Percentiles rank a stretch among this genome's conserved stretches.
phyloP scores from a whole-genome alignment of 768 basidiomycete genomes.

The Termitomyces eurrhizus region DNA sequence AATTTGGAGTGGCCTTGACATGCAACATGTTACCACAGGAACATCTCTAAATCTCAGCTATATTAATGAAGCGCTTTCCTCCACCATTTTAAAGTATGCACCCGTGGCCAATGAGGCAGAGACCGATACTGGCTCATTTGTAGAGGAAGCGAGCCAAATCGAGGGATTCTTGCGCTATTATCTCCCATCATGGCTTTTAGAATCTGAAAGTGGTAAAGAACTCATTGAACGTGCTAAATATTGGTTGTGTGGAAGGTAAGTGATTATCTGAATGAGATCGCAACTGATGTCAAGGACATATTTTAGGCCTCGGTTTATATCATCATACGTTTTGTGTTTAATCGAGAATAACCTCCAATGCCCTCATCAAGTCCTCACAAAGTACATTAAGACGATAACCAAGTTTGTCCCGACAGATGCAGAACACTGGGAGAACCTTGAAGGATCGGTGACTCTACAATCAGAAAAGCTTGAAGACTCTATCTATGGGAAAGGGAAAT shows the following conservation, averaged over 20 bases:
- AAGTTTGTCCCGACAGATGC: too few relatives aligned
- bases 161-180: neutral
- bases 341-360: too few relatives aligned
- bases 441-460: too few relatives aligned
- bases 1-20: neutral
- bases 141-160: neutral
- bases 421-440: too few relatives aligned
- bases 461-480: too few relatives aligned
- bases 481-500: too few relatives aligned
- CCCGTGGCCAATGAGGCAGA: neutral
- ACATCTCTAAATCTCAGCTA: neutral
- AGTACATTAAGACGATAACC: too few relatives aligned
- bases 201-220: neutral
- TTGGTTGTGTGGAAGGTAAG: neutral
- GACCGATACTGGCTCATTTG: neutral
- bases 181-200: neutral
- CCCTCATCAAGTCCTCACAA: too few relatives aligned
- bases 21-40: neutral
- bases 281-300: too few relatives aligned
- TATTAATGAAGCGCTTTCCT: neutral
- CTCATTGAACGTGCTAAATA: neutral
- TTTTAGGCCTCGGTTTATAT: too few relatives aligned
- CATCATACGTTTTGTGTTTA: too few relatives aligned
- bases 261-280: neutral
- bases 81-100: neutral